phyloP scores from a whole-genome alignment of 1,139 yeast genomes.

The Hyphopichia wangnamkhiaoensis region DNA sequence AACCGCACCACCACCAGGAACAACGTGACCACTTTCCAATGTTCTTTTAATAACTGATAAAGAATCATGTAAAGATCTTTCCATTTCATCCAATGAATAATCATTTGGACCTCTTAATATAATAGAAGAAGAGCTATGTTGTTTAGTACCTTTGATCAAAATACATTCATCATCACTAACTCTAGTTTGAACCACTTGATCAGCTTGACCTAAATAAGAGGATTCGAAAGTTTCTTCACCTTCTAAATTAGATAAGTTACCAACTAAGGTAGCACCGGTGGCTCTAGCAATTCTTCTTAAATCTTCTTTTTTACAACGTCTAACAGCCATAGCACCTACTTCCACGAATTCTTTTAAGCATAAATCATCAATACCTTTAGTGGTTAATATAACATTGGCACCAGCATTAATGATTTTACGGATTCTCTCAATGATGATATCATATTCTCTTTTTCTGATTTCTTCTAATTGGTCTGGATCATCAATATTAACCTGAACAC shows the following conservation, averaged over 20 bases:
- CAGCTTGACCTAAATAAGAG: conserved; percentile 84
- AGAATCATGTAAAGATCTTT: conserved; percentile 93
- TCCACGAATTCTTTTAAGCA: conserved; percentile 95
- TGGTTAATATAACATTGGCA: conserved; percentile 93
- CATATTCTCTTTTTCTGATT: conserved; percentile 91
- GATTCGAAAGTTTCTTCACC: conserved; percentile 97
- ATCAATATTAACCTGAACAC: conserved; percentile 94
- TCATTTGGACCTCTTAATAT: conserved; percentile 96
- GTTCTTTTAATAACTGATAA: conserved; percentile 95
- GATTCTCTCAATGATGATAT: conserved; percentile 85
- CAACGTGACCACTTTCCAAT: conserved; percentile 89
- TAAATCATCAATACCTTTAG: conserved; percentile 97
- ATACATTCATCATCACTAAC: conserved; percentile 98
- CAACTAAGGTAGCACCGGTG: conserved; percentile 90
- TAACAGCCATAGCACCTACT: conserved; percentile 94
- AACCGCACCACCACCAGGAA: conserved; percentile 99
- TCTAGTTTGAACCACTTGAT: conserved; percentile 86
- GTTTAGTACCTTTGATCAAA: conserved; percentile 88
- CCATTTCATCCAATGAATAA: conserved; percentile 97
- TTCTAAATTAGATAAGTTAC: conserved; percentile 88
- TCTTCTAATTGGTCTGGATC: conserved; percentile 98
- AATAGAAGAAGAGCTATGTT: conserved; percentile 89
- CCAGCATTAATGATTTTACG: conserved; percentile 87
- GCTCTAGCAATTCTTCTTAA: conserved; percentile 96
- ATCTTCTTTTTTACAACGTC: conserved; percentile 97